Percentiles rank a stretch among this genome's conserved stretches.
Evolutionary conservation across 768 basidiomycete species (phyloP).

Genomic region (Boletus tomentosulus): DNA sequence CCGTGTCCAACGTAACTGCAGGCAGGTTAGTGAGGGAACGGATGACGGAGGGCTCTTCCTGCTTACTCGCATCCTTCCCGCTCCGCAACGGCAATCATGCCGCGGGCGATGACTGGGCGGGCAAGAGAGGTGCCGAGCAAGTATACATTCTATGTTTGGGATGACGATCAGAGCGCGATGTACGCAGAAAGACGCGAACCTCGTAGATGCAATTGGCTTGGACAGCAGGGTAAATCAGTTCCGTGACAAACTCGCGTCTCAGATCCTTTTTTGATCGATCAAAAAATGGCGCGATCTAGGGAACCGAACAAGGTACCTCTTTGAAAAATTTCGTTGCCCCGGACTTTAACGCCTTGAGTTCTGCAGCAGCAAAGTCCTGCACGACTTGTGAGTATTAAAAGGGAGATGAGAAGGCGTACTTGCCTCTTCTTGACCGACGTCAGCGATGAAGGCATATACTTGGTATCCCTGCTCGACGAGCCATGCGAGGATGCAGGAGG

Average conservation of each 20-base stretch:
- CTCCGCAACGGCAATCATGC: conserved; percentile 94
- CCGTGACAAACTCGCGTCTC: conserved; percentile 90
- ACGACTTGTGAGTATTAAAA: not conserved
- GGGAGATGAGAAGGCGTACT: conserved; percentile 3
- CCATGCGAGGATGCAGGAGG: conserved; percentile 99
- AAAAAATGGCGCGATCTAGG: not conserved
- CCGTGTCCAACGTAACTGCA: conserved; percentile 92
- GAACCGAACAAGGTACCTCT: conserved; percentile 46
- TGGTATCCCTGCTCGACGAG: conserved; percentile 98
- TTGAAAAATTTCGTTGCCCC: conserved; percentile 97
- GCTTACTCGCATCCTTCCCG: conserved; percentile 93
- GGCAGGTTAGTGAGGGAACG: not conserved
- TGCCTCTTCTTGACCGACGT: conserved; percentile 90
- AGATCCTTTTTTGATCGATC: conserved; percentile 61
- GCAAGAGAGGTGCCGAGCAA: conserved; percentile 97
- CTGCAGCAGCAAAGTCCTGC: conserved; percentile 91
- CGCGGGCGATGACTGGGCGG: conserved; percentile 96
- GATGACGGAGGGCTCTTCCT: not conserved
- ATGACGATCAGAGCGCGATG: not conserved
- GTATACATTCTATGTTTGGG: conserved; percentile 74
- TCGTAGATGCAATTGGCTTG: conserved; percentile 99
- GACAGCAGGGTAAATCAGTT: conserved; percentile 96
- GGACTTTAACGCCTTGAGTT: conserved; percentile 81
- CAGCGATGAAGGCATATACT: conserved; percentile 95
- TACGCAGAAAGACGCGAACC: conserved; percentile 37